A percentile compares a stretch with the other conserved stretches of the same genome.
Conservation (phyloP, 768 basidiomycete species). For the Tephrocybe sp. region DNA sequence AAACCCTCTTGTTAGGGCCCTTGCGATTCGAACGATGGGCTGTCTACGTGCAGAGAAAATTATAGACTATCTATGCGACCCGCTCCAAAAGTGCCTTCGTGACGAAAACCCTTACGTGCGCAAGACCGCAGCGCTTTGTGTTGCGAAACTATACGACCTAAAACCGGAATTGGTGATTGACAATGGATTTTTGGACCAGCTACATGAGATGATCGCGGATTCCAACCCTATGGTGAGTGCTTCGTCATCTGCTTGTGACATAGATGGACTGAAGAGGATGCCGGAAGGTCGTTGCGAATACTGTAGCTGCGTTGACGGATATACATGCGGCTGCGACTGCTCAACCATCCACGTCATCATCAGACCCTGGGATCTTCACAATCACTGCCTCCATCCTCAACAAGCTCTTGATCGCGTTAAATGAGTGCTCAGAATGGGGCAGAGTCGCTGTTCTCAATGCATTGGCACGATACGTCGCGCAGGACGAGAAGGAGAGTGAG, state of each 20-base stretch:
- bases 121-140: slow-evolving; percentile 96
- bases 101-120: slow-evolving; percentile 99
- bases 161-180: slow-evolving; percentile 95
- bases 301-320: slow-evolving; percentile 88
- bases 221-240: slow-evolving; percentile 88
- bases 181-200: slow-evolving; percentile 85
- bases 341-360: slow-evolving; percentile 49
- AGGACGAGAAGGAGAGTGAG: slow-evolving; percentile 93
- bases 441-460: slow-evolving; percentile 90
- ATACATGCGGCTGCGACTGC: slow-evolving; percentile 76
- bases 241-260: neutral
- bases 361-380: slow-evolving; percentile 68
- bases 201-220: slow-evolving; percentile 93
- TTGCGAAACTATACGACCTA: slow-evolving; percentile 96
- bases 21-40: slow-evolving; percentile 98
- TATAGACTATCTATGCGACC: slow-evolving; percentile 97
- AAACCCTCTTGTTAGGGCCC: slow-evolving; percentile 93
- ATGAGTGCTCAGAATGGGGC: slow-evolving; percentile 99
- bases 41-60: slow-evolving; percentile 97
- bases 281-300: slow-evolving; percentile 93
- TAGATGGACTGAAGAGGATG: neutral
- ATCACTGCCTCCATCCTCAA: slow-evolving; percentile 83
- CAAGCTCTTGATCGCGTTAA: slow-evolving; percentile 91
- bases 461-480: slow-evolving; percentile 75
- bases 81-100: slow-evolving; percentile 84